These are phyloP conservation scores for Magnusiomyces paraingens DNA, from an alignment of 1,139 yeast species.

Conservation along the genomic window DNA sequence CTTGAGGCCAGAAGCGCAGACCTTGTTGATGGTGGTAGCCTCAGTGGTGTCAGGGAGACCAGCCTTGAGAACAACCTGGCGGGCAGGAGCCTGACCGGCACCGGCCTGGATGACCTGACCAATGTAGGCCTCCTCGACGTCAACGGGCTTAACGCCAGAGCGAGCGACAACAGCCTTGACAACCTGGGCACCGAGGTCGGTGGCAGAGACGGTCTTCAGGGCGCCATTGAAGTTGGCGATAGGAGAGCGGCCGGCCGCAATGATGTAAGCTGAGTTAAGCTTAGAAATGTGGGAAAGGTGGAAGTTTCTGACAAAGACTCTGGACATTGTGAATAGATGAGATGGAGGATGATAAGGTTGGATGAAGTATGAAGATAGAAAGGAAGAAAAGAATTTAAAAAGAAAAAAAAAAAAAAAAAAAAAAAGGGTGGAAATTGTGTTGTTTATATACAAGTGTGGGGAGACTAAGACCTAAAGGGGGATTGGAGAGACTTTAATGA, in stretches of 20 bases:
- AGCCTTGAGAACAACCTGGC: conserved; percentile 55
- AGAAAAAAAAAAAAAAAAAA: background rate
- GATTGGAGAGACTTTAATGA: too few relatives aligned
- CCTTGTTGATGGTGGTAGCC: conserved; percentile 55
- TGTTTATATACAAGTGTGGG: conserved; percentile 9
- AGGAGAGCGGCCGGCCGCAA: conserved; percentile 53
- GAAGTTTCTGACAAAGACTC: conserved; percentile 13
- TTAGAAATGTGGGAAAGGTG: conserved; percentile 9
- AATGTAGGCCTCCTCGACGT: conserved; percentile 48
- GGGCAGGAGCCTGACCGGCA: conserved; percentile 58
- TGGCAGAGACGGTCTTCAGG: conserved; percentile 44
- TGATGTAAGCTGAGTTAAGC: conserved; percentile 41
- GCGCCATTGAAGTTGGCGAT: conserved; percentile 54
- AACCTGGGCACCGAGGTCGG: conserved; percentile 52
- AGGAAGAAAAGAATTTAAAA: background rate
- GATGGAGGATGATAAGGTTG: background rate
- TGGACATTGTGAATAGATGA: conserved; percentile 10
- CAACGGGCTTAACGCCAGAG: conserved; percentile 45
- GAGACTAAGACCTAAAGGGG: too few relatives aligned
- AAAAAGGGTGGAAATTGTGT: background rate
- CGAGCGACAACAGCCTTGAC: conserved; percentile 50
- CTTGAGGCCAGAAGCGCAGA: conserved; percentile 58
- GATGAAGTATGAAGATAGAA: background rate
- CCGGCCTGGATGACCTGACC: conserved; percentile 57
- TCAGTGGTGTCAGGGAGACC: conserved; percentile 49